These are phyloP conservation scores for Collybia sordida DNA, from an alignment of 768 basidiomycete genomes.

Conservation along the genomic window DNA sequence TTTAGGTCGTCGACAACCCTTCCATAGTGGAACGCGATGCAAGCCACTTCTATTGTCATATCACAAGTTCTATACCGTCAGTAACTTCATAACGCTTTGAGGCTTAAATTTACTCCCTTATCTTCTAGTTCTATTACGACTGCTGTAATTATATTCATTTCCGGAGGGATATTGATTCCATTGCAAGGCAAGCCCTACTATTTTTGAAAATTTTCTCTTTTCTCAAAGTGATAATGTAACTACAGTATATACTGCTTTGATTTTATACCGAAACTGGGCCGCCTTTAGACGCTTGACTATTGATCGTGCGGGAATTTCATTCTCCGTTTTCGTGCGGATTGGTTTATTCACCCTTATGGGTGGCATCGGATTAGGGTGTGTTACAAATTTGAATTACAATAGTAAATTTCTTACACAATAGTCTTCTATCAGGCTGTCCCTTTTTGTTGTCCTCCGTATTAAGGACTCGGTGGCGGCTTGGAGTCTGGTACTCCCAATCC, in stretches of 20 bases:
- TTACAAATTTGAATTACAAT: background rate
- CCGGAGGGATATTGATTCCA: constrained; percentile 11
- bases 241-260: constrained; percentile 13
- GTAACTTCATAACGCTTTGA: background rate
- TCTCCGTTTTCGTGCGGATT: constrained; percentile 18
- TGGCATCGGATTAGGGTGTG: constrained; percentile 3
- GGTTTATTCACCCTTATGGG: constrained; percentile 10
- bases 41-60: constrained; percentile 16
- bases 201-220: background rate
- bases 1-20: constrained; percentile 3
- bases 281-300: background rate
- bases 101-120: background rate
- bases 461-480: constrained; percentile 3
- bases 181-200: constrained; percentile 10
- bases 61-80: constrained; percentile 12
- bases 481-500: constrained; percentile 13
- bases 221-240: background rate
- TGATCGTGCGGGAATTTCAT: constrained; percentile 4
- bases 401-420: background rate
- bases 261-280: constrained; percentile 14
- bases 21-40: constrained; percentile 7
- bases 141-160: constrained; percentile 5
- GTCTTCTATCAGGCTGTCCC: too few relatives aligned
- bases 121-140: constrained; percentile 5
- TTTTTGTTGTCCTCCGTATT: background rate